A percentile compares a stretch with the other conserved stretches of the same genome.
These are phyloP conservation scores for Filosporella fistucella DNA, from an alignment of 495 filamentous ascomycete species.

Conservation along the genomic window DNA sequence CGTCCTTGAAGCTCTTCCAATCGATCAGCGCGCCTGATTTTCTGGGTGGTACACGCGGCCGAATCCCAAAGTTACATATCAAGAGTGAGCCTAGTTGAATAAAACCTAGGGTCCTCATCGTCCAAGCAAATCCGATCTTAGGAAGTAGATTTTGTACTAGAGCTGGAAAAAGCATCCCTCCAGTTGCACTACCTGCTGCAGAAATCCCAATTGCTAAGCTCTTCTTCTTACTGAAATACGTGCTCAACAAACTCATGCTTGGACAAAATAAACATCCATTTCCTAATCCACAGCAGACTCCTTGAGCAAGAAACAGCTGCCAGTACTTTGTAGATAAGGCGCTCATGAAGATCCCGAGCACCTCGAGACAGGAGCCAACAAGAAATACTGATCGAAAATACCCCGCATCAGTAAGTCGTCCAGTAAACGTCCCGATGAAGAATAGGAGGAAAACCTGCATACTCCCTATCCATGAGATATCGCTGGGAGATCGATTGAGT, in stretches of 20 bases:
- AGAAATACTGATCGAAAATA: conserved; percentile 55
- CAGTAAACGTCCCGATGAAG: conserved; percentile 47
- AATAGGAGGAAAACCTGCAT: conserved; percentile 51
- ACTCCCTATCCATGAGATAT: conserved; percentile 57
- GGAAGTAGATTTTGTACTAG: conserved; percentile 68
- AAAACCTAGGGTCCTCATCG: conserved; percentile 69
- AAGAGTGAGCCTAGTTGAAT: conserved; percentile 55
- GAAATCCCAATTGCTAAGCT: conserved; percentile 64
- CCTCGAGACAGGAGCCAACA: conserved; percentile 45
- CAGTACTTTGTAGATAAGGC: conserved; percentile 62
- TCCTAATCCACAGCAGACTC: conserved; percentile 66
- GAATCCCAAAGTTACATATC: conserved; percentile 49
- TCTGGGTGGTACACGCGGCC: conserved; percentile 59
- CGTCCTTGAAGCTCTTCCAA: conserved; percentile 60
- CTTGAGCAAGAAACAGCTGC: conserved; percentile 82
- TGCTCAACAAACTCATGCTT: conserved; percentile 59
- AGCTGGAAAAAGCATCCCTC: conserved; percentile 72
- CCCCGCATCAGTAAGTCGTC: conserved; percentile 54
- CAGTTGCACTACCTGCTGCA: conserved; percentile 66
- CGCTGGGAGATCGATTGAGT: conserved; percentile 35
- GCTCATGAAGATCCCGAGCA: conserved; percentile 66
- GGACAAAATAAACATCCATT: conserved; percentile 72
- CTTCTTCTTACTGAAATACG: conserved; percentile 69
- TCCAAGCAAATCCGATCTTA: conserved; percentile 69
- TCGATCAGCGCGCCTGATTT: conserved; percentile 62